These are phyloP conservation scores for Salix arbutifolia DNA, from an alignment of 345 rosid genomes.

Conservation along the genomic window DNA sequence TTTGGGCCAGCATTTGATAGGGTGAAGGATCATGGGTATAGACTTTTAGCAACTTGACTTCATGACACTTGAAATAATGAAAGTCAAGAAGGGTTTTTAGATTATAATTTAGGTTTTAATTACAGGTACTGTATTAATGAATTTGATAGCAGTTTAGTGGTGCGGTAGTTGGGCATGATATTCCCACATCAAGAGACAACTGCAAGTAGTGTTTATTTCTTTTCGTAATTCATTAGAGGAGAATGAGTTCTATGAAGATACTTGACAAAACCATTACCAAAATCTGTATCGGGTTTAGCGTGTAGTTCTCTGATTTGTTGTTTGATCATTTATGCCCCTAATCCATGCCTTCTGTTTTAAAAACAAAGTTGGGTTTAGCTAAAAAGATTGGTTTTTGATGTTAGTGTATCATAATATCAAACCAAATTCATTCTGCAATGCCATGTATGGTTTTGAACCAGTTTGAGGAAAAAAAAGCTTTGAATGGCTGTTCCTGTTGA, in stretches of 20 bases:
- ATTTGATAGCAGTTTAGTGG: background rate
- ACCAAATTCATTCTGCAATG: background rate
- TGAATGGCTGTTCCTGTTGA: no score
- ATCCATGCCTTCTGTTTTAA: background rate
- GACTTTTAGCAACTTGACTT: background rate
- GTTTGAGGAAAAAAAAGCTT: background rate
- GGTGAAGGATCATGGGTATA: background rate
- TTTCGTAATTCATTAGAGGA: background rate
- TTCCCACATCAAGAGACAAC: background rate
- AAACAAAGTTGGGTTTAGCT: no score
- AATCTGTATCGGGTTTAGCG: background rate
- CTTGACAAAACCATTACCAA: background rate
- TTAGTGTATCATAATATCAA: background rate
- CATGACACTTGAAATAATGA: background rate
- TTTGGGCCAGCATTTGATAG: background rate
- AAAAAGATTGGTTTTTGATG: background rate
- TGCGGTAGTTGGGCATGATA: background rate
- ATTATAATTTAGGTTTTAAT: background rate
- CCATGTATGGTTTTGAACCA: background rate
- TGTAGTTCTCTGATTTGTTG: background rate
- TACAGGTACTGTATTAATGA: background rate
- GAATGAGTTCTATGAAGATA: no score
- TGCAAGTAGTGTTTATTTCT: background rate
- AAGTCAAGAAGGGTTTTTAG: background rate
- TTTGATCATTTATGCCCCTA: background rate